Evolutionary conservation across 1,284 basidiomycete genomes (phyloP).

Genomic region (Ceratorhiza oryzae-sativae): DNA sequence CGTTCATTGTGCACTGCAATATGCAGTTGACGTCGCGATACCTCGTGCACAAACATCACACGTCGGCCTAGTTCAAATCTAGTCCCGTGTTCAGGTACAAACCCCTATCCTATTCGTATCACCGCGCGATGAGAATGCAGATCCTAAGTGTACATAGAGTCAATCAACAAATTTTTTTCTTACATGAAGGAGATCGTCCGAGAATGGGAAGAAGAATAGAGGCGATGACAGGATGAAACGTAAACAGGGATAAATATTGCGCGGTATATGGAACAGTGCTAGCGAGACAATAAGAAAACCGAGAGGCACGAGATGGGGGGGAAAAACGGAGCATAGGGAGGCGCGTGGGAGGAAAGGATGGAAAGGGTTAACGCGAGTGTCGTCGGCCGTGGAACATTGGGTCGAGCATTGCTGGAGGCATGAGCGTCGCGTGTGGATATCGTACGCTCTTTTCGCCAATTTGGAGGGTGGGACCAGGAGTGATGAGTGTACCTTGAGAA

Average conservation of each 20-base stretch:
- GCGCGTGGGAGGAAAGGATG: neutral
- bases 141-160: too few relatives aligned
- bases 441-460: slow-evolving; percentile 10
- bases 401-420: slow-evolving; percentile 16
- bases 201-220: slow-evolving; percentile 28
- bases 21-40: neutral
- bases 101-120: slow-evolving; percentile 15
- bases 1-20: neutral
- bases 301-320: neutral
- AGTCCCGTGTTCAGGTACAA: neutral
- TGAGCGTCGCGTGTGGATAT: slow-evolving; percentile 26
- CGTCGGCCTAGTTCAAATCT: neutral
- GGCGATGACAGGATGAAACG: slow-evolving; percentile 29
- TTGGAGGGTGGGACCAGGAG: slow-evolving; percentile 16
- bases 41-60: neutral
- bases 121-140: neutral
- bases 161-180: too few relatives aligned
- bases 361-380: slow-evolving; percentile 14
- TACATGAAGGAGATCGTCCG: too few relatives aligned
- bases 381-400: slow-evolving; percentile 27
- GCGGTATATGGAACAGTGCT: slow-evolving; percentile 3
- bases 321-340: slow-evolving; percentile 5
- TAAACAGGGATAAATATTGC: slow-evolving; percentile 39
- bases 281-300: slow-evolving; percentile 23
- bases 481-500: slow-evolving; percentile 19